phyloP scores from a whole-genome alignment of 768 basidiomycete species.

The Macrolepiota dolichaula region DNA sequence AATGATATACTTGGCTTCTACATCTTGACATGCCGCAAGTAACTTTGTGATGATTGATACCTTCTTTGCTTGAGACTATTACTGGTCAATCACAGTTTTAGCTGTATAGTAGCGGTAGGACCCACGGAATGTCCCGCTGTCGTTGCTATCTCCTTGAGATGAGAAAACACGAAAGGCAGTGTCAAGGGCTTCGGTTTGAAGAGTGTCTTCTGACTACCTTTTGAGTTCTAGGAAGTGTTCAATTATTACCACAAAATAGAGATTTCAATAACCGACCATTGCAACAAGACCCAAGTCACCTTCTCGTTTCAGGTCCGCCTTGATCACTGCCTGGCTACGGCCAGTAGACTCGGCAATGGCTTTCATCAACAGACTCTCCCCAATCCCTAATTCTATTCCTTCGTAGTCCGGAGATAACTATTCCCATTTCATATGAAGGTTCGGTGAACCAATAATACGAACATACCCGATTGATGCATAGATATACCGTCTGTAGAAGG shows the following conservation, averaged over 20 bases:
- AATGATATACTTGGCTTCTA: slow-evolving; percentile 95
- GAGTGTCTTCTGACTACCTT: slow-evolving; percentile 88
- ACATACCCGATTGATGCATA: slow-evolving; percentile 93
- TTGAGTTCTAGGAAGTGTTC: slow-evolving; percentile 64
- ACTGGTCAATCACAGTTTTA: not conserved
- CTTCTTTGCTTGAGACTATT: slow-evolving; percentile 90
- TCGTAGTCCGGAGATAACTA: slow-evolving; percentile 94
- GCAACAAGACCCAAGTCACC: slow-evolving; percentile 96
- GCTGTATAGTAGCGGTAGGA: not conserved
- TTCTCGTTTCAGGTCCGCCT: slow-evolving; percentile 89
- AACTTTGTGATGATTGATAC: slow-evolving; percentile 93
- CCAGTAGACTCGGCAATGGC: slow-evolving; percentile 95
- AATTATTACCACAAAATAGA: not conserved
- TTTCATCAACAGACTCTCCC: slow-evolving; percentile 90
- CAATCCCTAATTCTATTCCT: slow-evolving; percentile 94
- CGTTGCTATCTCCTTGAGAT: slow-evolving; percentile 85
- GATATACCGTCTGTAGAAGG: slow-evolving; percentile 85
- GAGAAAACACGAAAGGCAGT: slow-evolving; percentile 85
- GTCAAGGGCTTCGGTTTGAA: slow-evolving; percentile 94
- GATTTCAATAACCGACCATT: slow-evolving; percentile 56
- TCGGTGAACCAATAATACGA: slow-evolving; percentile 1
- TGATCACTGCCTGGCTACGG: slow-evolving; percentile 77
- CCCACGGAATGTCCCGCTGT: slow-evolving; percentile 77
- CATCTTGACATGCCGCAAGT: slow-evolving; percentile 85
- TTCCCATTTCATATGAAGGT: slow-evolving; percentile 8